Base-by-base conservation (phyloP, 2,329 filamentous ascomycete species). In the Mycogone perniciosa region DNA sequence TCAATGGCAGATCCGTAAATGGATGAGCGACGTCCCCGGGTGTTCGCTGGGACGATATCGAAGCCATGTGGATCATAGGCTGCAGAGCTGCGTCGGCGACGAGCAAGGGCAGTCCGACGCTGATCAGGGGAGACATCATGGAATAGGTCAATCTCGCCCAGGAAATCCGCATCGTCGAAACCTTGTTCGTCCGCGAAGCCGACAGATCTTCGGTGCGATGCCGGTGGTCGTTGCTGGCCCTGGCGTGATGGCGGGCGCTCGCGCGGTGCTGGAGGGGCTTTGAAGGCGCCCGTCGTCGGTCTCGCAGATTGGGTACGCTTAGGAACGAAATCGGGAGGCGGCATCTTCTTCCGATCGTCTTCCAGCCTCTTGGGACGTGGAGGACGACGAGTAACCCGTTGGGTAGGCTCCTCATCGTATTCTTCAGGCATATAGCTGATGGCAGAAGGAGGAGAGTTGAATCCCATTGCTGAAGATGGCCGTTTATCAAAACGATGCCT, bases 281-380 rank as follows among this genome's bases (percentile, higher is more conserved):
- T 62, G 54, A 63, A 69, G 3, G 64, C 58, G 31, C 60, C 57
- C 6, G 59, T 53, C 29, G 46, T 45, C 30, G 64, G 64, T 43
- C 65, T 41, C 6, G 66, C 62, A 11, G 67, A 67, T 55, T 67
- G 64, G 1, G 66, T 72, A 10, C 74, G 63, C 45, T 47, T 46
- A 20, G 66, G 66, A 37, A 66, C 57, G 29, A 53, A 60, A 2
- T 61, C 61, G 4, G 76, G 76, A 8, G 76, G 76, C 26, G 77
- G 76, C 76, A 79, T 77, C 31, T 68, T 66, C 45, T 59, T 64
- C 31, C 72, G 68, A 46, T 76, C 75, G 1, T 77, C 72, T 0
- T 74, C 69, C 6, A 66, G 60, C 49, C 70, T 73, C 59, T 64
- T 71, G 9, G 65, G 65, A 33, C 67, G 60, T 1, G 76, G 78